Base-by-base conservation (phyloP, 495 filamentous ascomycete species). In the Daldinia concentrica region DNA sequence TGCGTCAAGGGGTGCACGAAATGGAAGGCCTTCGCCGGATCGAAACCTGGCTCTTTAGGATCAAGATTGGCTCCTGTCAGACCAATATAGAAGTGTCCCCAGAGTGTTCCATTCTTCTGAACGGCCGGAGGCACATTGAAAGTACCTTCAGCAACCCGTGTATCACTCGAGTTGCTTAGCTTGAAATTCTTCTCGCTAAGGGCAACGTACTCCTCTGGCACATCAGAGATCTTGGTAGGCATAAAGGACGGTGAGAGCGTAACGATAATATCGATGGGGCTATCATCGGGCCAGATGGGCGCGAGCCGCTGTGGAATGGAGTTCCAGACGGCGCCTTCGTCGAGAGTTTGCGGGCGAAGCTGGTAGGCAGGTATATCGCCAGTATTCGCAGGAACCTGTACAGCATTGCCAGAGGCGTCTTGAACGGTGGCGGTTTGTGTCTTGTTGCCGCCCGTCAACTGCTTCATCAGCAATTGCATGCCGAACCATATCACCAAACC, bases 21-120 rank as follows among this genome's bases (percentile, higher is more conserved):
- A 77, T 97, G 91, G 66, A 92, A 91, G 4, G 95, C 93, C 52
- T 87, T 89, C 2, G 83, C 83, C 0, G 87, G 80, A 75, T 95
- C 92, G 78, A 92, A 99, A 54, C 83, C 84, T 17, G 85, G 83
- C 26, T 87, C 85, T 4, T 84, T 82, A 2, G 95, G 95, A 73
- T 98, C 96, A 24, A 97, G 78, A 24, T 86, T 80, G 52, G 86
- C 83, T 14, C 94, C 95, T 6, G 90, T 84, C 50, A 95, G 85
- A 9, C 87, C 92, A 66, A 99, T 83, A 73, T 93, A 97, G 74
- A 97, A 95, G 78, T 99, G 95, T 6, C 91, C 94, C 88, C 92
- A 99, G 12, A 98, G 84, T 1, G 95, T 97, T 36, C 93, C 94
- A 77, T 98, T 98, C 62, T 93, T 87, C 79, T 98, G 93, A 2